Evolutionary conservation across 2,329 filamentous ascomycete genomes (phyloP), one percentile per base, ranked within the genome.

Genomic region (Epichloe scottii): DNA sequence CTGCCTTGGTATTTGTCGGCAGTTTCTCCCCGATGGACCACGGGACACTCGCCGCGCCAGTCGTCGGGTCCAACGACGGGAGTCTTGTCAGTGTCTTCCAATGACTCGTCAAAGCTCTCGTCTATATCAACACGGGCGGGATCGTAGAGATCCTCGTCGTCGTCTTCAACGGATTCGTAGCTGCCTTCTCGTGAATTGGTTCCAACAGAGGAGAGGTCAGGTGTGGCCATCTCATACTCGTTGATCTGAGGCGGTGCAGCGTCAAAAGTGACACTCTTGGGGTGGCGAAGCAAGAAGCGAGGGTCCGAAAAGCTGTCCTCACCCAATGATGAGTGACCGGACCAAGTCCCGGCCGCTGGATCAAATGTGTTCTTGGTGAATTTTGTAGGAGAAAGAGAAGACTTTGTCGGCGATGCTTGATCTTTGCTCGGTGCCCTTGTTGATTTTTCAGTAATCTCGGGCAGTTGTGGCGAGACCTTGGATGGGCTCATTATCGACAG

Each of bases 231-330:
- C 69, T 97, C 93, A 66, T 97, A 98, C 69, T 98, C 93, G 64
- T 97, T 95, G 61, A 98, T 79, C 64, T 95, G 87, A 23, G 93
- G 93, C 21, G 91, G 91, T 2, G 88, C 89, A 38, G 85, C 86
- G 68, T 97, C 89, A 64, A 98, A 98, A 0, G 91, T 98, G 53
- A 98, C 93, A 61, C 90, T 96, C 75, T 98, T 98, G 46, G 89
- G 84, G 68, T 95, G 87, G 50, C 89, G 85, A 63, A 89, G 85
- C 41, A 89, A 75, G 12, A 76, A 77, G 57, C 80, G 81, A 50
- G 85, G 84, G 6, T 79, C 78, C 37, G 81, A 79, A 15, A 84
- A 71, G 48, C 82, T 70, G 42, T 72, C 72, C 41, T 84, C 78
- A 38, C 77, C 73, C 40, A 76, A 71, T 3, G 76, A 74, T 17